Evolutionary conservation across 192 early-diverging fungal genomes (phyloP), one percentile per base, ranked within the genome.

Genomic region (Dissophora globulifera): DNA sequence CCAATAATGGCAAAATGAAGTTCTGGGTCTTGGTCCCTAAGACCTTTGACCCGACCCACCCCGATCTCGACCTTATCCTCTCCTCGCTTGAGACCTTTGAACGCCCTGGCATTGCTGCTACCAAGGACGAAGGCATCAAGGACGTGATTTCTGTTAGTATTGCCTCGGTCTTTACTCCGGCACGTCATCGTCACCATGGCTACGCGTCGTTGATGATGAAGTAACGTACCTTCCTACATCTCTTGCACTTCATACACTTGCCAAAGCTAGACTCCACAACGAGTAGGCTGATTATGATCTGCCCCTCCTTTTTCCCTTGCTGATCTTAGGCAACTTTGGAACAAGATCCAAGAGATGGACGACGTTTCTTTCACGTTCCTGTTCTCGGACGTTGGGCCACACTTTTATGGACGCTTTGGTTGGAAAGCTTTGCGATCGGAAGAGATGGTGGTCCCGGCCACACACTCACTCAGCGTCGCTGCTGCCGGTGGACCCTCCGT

Each of bases 1-100:
- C 61, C 2, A 49, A 17, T 30, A 45, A 74, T 11, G 56, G 26
- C 38, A 63, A 64, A 19, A 54, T 64, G n/a, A 62, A 64, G n/a
- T 23, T 58, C 48, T 74, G 69, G 69, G 19, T 64, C 41, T 51
- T 74, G 9, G 69, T 74, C 23, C 69, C 69, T 16, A 74, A 50
- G 30, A 58, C 61, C 3, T 74, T 74, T 45, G 55, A 63, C 38
- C 56, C 60, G 10, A 49, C 25, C 20, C 41, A 57, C 19, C 59
- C 58, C 8, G 47, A 71, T 35, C 52, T 62, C 7, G 53, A 56
- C 23, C 38, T 31, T 32, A 62, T 71, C 53, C 26, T 71, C 13
- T 55, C 59, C 22, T 48, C 69, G 0, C 25, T 71, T 27, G 69
- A 71, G 38, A 57, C 69, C 27, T 71, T 50, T 50, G 48, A 62